Evolutionary conservation across 2,329 filamentous ascomycete genomes (phyloP).

Genomic region (Hirsutella rhossiliensis): DNA sequence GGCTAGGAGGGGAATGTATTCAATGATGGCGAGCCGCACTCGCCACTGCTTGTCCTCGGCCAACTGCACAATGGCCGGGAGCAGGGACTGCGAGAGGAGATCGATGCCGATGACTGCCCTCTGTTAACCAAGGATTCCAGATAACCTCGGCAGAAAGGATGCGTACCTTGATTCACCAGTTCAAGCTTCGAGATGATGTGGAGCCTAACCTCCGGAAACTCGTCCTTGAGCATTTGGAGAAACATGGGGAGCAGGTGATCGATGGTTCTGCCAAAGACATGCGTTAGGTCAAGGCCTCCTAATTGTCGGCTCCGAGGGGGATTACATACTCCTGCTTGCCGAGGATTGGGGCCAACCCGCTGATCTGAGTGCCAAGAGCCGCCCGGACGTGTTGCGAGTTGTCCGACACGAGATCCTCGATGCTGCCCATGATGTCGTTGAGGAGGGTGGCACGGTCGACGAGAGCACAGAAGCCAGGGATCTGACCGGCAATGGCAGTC

Average conservation of each 20-base stretch:
- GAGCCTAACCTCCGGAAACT: conserved; percentile 93
- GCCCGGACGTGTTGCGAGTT: conserved; percentile 94
- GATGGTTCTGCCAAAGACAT: conserved; percentile 56
- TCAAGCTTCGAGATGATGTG: conserved; percentile 99
- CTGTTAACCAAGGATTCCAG: background rate
- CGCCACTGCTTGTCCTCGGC: conserved; percentile 99
- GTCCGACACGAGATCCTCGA: conserved; percentile 93
- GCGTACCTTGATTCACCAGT: conserved; percentile 82
- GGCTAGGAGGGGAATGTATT: conserved; percentile 94
- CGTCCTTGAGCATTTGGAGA: conserved; percentile 97
- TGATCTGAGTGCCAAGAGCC: conserved; percentile 91
- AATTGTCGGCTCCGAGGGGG: background rate
- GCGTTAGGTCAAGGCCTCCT: background rate
- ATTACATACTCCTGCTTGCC: conserved; percentile 87
- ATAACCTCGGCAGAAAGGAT: background rate
- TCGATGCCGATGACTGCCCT: conserved; percentile 82
- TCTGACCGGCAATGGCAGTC: conserved; percentile 93
- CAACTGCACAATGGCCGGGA: conserved; percentile 92
- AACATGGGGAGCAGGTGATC: conserved; percentile 97
- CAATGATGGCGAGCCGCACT: conserved; percentile 93
- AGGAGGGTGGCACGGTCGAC: conserved; percentile 81
- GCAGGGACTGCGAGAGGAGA: conserved; percentile 85
- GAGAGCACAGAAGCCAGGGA: conserved; percentile 88
- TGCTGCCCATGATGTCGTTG: conserved; percentile 90
- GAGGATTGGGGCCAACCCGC: conserved; percentile 87